Evolutionary conservation across 345 rosid genomes (phyloP).

Genomic region (Dipteronia sinensis): DNA sequence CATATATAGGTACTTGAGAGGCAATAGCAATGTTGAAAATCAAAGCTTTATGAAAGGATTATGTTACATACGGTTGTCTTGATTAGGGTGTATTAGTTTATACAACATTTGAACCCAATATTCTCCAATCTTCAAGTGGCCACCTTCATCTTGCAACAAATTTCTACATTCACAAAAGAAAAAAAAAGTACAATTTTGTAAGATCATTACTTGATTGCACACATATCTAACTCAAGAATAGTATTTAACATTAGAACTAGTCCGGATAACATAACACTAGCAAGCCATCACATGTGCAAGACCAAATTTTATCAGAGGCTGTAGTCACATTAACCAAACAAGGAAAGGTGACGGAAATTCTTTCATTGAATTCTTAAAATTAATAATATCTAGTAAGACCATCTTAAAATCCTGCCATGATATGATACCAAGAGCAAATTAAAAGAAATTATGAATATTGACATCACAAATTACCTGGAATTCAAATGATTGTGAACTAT

Average conservation of each 20-base stretch:
- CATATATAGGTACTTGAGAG: slow-evolving; percentile 6
- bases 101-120: slow-evolving; percentile 64
- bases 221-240: neutral
- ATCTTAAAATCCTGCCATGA: neutral
- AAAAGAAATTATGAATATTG: neutral
- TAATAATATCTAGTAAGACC: no score
- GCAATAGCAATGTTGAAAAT: neutral
- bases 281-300: no score
- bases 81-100: slow-evolving; percentile 47
- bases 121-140: slow-evolving; percentile 63
- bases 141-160: slow-evolving; percentile 58
- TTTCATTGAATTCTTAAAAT: no score
- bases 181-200: neutral
- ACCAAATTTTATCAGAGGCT: no score
- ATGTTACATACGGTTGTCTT: slow-evolving; percentile 34
- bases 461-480: slow-evolving; percentile 31
- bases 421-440: neutral
- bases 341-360: no score
- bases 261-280: neutral
- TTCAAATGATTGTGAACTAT: slow-evolving; percentile 63
- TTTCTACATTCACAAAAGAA: slow-evolving; percentile 31
- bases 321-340: no score
- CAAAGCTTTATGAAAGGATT: neutral
- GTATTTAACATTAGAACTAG: neutral
- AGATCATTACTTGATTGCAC: neutral